Conservation (phyloP, 257 asterid species). For the Fraxinus excelsior region DNA sequence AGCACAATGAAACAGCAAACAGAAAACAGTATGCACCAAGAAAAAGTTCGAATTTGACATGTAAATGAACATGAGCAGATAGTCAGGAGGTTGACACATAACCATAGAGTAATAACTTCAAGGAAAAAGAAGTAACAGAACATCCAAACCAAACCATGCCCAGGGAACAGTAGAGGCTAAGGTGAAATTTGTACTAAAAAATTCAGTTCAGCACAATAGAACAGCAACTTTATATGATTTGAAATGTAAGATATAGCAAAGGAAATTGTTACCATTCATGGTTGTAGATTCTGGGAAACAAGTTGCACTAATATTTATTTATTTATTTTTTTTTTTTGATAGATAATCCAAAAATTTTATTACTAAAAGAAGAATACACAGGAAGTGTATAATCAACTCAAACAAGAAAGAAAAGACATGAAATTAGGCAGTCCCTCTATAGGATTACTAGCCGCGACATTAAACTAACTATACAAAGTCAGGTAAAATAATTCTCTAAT, state of each 20-base stretch:
- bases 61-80: not conserved
- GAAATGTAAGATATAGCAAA: not conserved
- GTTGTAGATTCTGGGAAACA: not conserved
- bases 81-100: not conserved
- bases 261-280: not conserved
- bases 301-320: not conserved
- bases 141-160: not conserved
- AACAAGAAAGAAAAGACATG: too few relatives aligned
- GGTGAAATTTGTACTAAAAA: not conserved
- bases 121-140: not conserved
- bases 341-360: too few relatives aligned
- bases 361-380: too few relatives aligned
- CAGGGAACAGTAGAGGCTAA: not conserved
- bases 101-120: not conserved
- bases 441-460: too few relatives aligned
- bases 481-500: too few relatives aligned
- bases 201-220: not conserved
- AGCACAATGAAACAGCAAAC: slow-evolving; percentile 3
- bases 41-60: not conserved
- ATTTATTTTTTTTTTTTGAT: too few relatives aligned
- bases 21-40: not conserved
- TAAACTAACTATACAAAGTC: too few relatives aligned
- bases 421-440: too few relatives aligned
- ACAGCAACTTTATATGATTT: not conserved
- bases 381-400: too few relatives aligned